Percentiles rank a stretch among this genome's conserved stretches.
These are phyloP conservation scores for Zizania palustris DNA, from an alignment of 202 grass and related monocot species.

Conservation along the genomic window DNA sequence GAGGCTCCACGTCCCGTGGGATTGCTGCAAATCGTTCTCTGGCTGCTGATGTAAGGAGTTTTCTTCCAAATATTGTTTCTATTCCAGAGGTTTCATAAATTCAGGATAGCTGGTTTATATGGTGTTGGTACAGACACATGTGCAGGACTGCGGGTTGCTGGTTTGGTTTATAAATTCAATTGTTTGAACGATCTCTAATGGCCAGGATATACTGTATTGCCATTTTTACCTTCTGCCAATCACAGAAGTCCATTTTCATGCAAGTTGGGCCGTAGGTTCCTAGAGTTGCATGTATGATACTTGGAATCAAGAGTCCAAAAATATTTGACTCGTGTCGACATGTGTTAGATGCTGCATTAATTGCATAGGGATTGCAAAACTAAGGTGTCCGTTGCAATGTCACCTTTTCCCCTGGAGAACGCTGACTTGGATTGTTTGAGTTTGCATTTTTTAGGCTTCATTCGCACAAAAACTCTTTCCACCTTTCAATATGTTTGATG, in stretches of 20 bases:
- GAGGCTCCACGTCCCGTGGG: constrained; percentile 30
- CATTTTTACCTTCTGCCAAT: constrained; percentile 3
- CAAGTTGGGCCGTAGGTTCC: background rate
- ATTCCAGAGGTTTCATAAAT: background rate
- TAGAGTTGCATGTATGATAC: background rate
- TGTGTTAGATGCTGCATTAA: background rate
- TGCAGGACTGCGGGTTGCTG: background rate
- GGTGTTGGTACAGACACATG: background rate
- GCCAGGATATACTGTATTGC: constrained; percentile 7
- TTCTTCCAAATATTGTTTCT: constrained; percentile 27
- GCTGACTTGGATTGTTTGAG: constrained; percentile 14
- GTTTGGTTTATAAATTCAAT: background rate
- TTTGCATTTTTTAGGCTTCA: background rate
- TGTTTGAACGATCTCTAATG: background rate
- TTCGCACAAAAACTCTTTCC: background rate
- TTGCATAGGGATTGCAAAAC: background rate
- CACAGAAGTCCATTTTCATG: background rate
- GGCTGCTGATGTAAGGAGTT: constrained; percentile 44
- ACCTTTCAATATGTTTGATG: constrained; percentile 1
- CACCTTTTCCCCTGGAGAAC: background rate
- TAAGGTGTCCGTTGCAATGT: background rate
- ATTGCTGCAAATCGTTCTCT: constrained; percentile 39
- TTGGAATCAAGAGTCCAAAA: background rate
- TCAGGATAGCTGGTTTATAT: constrained; percentile 13
- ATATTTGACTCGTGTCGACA: background rate